Evolutionary conservation across 2,329 filamentous ascomycete species (phyloP), one percentile per base, ranked within the genome.

Genomic region (Albifimbria verrucaria): DNA sequence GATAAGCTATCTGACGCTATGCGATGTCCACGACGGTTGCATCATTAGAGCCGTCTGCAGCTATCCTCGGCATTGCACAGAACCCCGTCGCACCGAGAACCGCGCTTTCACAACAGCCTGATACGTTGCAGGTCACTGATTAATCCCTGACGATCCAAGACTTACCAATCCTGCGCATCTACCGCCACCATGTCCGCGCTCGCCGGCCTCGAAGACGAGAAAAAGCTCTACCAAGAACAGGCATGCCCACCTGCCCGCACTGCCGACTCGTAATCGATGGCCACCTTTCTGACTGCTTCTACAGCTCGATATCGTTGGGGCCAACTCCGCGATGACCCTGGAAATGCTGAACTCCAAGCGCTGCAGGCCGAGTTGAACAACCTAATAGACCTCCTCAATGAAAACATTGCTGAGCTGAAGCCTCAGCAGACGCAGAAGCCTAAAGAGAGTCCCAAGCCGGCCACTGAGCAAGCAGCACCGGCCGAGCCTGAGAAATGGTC

Each of bases 331-430:
- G 86, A 89, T 70, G 90, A 94, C 65, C 87, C 92, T 58, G 87
- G 88, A 54, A 93, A 91, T 71, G 77, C 77, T 64, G 91, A 93
- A 72, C 85, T 95, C 65, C 80, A 87, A 65, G 83, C 81, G 66
- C 83, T 96, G 68, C 87, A 88, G 73, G 77, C 82, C 69, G 91
- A 96, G 79, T 84, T 96, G 74, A 82, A 90, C 78, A 82, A 87
- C 75, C 85, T 90, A 72, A 88, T 97, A 72, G 80, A 82, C 69
- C 82, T 92, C 62, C 84, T 91, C 72, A 84, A 92, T 77, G 85
- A 87, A 67, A 84, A 87, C 63, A 88, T 97, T 71, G 86, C 87
- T 75, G 89, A 94, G 72, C 80, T 94, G 69, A 87, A 89, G 73
- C 70, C 72, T 49, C 72, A 73, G 62, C 68, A 71, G 62, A 65